Percentiles rank a stretch among this genome's conserved stretches.
Conservation (phyloP, 176 grass and related monocot species). For the Ensete glaucum region DNA sequence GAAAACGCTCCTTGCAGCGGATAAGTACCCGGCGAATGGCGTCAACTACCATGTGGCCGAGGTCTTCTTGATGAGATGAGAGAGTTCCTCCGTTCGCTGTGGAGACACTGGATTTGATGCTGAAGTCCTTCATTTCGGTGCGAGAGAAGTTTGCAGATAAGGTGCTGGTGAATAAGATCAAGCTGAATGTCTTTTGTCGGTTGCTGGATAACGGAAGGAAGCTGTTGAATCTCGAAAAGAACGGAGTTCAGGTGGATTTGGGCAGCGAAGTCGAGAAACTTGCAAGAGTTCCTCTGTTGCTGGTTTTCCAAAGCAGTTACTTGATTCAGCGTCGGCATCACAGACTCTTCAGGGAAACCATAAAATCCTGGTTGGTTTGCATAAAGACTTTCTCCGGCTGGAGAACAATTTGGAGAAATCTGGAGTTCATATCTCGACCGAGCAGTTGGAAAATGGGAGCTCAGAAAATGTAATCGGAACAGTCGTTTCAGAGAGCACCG, state of each 20-base stretch:
- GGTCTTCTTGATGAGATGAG: slow-evolving; percentile 63
- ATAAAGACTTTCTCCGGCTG: slow-evolving; percentile 53
- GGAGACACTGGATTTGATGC: slow-evolving; percentile 25
- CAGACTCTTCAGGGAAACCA: slow-evolving; percentile 52
- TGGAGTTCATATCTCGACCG: slow-evolving; percentile 29
- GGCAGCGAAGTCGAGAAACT: slow-evolving; percentile 46
- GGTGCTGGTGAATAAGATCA: slow-evolving; percentile 61
- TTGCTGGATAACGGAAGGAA: slow-evolving; percentile 30
- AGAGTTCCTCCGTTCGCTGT: slow-evolving; percentile 37
- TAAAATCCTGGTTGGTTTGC: slow-evolving; percentile 48
- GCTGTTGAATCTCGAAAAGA: slow-evolving; percentile 38
- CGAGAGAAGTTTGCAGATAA: slow-evolving; percentile 42
- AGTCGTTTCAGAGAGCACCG: neutral
- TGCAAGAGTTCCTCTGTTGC: slow-evolving; percentile 39
- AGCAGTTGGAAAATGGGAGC: slow-evolving; percentile 9
- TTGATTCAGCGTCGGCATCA: slow-evolving; percentile 39
- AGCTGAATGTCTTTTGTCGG: slow-evolving; percentile 44
- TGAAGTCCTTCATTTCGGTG: slow-evolving; percentile 49
- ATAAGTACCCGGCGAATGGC: slow-evolving; percentile 3
- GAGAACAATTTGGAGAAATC: slow-evolving; percentile 59
- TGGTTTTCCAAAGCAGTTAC: slow-evolving; percentile 58
- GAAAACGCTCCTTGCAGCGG: slow-evolving; percentile 30
- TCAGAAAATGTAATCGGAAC: neutral
- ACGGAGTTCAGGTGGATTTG: slow-evolving; percentile 34
- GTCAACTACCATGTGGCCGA: slow-evolving; percentile 65